phyloP scores from a whole-genome alignment of 2,329 filamentous ascomycete genomes.

The Trichoderma sp. region DNA sequence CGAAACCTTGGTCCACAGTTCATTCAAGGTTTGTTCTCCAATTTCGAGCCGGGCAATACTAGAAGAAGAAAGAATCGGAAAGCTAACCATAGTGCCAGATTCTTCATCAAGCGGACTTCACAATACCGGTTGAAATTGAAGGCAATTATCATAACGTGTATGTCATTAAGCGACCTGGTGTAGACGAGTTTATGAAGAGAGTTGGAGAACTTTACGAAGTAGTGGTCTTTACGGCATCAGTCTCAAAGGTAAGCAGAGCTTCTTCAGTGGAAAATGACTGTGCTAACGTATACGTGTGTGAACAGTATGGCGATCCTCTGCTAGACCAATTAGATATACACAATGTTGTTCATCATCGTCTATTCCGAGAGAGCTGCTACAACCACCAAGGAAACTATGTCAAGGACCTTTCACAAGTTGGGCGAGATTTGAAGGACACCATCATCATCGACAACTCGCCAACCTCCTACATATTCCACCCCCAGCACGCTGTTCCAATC shows the following conservation, averaged over 20 bases:
- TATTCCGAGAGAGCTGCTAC: constrained; percentile 98
- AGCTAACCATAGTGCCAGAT: constrained; percentile 57
- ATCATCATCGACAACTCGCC: constrained; percentile 99
- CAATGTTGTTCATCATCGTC: constrained; percentile 88
- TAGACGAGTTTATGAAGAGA: constrained; percentile 98
- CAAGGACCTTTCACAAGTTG: constrained; percentile 97
- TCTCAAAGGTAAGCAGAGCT: constrained; percentile 72
- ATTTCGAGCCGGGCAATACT: neutral
- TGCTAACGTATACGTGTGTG: neutral
- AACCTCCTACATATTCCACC: constrained; percentile 99
- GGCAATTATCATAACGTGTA: constrained; percentile 99
- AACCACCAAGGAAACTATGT: constrained; percentile 99
- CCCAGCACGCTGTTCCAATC: constrained; percentile 96
- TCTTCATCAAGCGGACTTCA: constrained; percentile 96
- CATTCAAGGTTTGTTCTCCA: constrained; percentile 75
- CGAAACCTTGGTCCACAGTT: constrained; percentile 96
- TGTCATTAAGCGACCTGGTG: constrained; percentile 97
- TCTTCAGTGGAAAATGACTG: neutral
- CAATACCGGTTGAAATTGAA: constrained; percentile 97
- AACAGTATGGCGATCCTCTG: constrained; percentile 89
- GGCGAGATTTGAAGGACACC: constrained; percentile 90
- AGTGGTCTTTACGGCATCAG: constrained; percentile 96
- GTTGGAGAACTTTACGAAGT: constrained; percentile 98
- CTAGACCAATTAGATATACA: constrained; percentile 97
- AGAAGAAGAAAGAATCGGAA: neutral